Conservation (phyloP, 768 basidiomycete genomes). For the Suillus plorans region DNA sequence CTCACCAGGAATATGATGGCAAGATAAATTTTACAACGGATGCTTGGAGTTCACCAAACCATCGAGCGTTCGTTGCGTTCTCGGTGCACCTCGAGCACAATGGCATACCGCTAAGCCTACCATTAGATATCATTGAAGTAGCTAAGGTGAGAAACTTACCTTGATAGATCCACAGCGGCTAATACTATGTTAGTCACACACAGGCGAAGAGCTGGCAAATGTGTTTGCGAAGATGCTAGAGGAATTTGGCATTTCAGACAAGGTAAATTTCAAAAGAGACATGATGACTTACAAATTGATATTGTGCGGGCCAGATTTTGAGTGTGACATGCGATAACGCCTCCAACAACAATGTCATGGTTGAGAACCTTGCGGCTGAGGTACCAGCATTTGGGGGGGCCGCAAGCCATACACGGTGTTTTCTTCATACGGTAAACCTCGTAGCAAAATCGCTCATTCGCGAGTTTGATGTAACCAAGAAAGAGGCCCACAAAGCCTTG, state of each 20-base stretch:
- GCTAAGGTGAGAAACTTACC: background rate
- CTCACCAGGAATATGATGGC: constrained; percentile 6
- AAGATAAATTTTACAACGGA: constrained; percentile 3
- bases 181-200: background rate
- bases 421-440: constrained; percentile 15
- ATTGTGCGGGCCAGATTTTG: constrained; percentile 16
- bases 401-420: too few relatives aligned
- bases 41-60: constrained; percentile 35
- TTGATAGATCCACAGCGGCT: too few relatives aligned
- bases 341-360: too few relatives aligned
- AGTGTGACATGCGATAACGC: constrained; percentile 7
- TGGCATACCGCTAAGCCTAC: constrained; percentile 18
- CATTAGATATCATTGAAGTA: constrained; percentile 34
- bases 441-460: constrained; percentile 8
- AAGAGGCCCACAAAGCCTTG: background rate
- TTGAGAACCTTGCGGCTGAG: too few relatives aligned
- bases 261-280: constrained; percentile 5
- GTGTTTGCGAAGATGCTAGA: constrained; percentile 19
- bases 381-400: too few relatives aligned
- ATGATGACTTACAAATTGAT: too few relatives aligned
- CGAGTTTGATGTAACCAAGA: background rate
- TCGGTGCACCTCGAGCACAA: constrained; percentile 26
- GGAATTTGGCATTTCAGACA: constrained; percentile 22
- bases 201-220: constrained; percentile 16
- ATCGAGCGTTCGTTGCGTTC: constrained; percentile 28